A percentile compares a stretch with the other conserved stretches of the same genome.
Conservation (phyloP, 805 yeast species). For the Cyberlindnera bimundalis region DNA sequence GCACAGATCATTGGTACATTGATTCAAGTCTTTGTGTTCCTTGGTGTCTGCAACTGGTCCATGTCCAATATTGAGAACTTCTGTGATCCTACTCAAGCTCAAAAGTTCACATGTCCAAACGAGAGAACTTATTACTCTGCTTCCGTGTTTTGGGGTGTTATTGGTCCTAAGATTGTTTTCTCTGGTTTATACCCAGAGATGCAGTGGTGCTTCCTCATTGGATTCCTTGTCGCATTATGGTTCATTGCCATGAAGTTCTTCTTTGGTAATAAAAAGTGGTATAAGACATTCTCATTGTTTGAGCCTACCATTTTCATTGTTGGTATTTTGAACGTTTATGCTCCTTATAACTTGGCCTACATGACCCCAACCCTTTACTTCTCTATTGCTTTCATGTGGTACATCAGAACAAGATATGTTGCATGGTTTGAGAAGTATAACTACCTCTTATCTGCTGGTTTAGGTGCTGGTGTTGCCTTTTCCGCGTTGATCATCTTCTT, state of each 20-base stretch:
- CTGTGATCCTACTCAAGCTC: slow-evolving; percentile 35
- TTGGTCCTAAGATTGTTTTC: slow-evolving; percentile 55
- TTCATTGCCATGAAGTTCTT: slow-evolving; percentile 29
- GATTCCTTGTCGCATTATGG: slow-evolving; percentile 36
- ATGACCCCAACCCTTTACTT: slow-evolving; percentile 29
- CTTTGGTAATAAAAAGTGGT: slow-evolving; percentile 19
- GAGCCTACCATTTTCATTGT: slow-evolving; percentile 51
- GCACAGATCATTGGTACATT: slow-evolving; percentile 36
- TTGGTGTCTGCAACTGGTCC: slow-evolving; percentile 36
- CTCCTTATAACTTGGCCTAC: slow-evolving; percentile 48
- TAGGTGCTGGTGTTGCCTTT: slow-evolving; percentile 59
- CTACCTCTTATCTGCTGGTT: slow-evolving; percentile 51
- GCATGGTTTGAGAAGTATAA: slow-evolving; percentile 51
- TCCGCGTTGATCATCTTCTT: slow-evolving; percentile 50
- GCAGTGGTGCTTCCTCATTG: slow-evolving; percentile 62
- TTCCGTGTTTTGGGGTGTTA: slow-evolving; percentile 49
- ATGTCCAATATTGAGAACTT: slow-evolving; percentile 31
- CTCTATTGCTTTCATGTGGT: slow-evolving; percentile 45
- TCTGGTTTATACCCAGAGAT: slow-evolving; percentile 56
- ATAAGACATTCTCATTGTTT: slow-evolving; percentile 19
- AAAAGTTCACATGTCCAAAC: slow-evolving; percentile 40
- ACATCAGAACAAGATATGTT: slow-evolving; percentile 36
- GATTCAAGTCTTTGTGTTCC: slow-evolving; percentile 27
- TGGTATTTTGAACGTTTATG: slow-evolving; percentile 42
- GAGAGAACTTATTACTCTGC: slow-evolving; percentile 39